phyloP scores from a whole-genome alignment of 2,329 filamentous ascomycete species.

The Sporothrix humicola region DNA sequence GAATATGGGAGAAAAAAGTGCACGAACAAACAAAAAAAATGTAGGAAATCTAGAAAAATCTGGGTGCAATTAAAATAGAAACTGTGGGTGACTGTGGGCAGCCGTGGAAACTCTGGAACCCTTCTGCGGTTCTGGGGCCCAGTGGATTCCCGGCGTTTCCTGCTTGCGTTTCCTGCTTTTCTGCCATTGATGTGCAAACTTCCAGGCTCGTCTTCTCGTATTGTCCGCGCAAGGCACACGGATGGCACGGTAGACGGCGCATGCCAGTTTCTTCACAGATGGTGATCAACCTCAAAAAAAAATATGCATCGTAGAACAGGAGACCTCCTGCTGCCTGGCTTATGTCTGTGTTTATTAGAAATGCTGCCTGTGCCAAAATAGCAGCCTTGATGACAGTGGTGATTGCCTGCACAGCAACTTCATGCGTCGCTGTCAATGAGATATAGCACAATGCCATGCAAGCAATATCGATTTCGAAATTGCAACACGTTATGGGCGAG shows the following conservation, averaged over 20 bases:
- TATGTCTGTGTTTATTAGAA: neutral
- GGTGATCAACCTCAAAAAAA: neutral
- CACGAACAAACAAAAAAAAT: neutral
- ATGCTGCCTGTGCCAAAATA: neutral
- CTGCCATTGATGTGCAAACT: neutral
- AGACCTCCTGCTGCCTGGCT: neutral
- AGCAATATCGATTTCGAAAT: neutral
- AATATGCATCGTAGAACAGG: neutral
- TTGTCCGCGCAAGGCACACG: neutral
- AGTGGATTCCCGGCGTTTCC: conserved; percentile 6
- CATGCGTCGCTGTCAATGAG: neutral
- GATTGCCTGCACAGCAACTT: neutral
- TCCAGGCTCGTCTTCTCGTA: conserved; percentile 8
- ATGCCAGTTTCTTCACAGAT: no score
- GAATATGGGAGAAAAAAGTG: neutral
- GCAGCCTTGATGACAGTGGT: neutral
- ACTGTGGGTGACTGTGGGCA: conserved; percentile 9
- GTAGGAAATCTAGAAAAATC: neutral
- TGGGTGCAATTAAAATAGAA: conserved; percentile 21
- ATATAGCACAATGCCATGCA: neutral
- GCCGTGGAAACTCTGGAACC: neutral
- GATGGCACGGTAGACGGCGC: neutral
- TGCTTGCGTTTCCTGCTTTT: neutral
- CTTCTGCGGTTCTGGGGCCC: neutral
- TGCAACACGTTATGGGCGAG: no score